phyloP scores from a whole-genome alignment of 495 filamentous ascomycete genomes.

The Gamarada debralockiae region DNA sequence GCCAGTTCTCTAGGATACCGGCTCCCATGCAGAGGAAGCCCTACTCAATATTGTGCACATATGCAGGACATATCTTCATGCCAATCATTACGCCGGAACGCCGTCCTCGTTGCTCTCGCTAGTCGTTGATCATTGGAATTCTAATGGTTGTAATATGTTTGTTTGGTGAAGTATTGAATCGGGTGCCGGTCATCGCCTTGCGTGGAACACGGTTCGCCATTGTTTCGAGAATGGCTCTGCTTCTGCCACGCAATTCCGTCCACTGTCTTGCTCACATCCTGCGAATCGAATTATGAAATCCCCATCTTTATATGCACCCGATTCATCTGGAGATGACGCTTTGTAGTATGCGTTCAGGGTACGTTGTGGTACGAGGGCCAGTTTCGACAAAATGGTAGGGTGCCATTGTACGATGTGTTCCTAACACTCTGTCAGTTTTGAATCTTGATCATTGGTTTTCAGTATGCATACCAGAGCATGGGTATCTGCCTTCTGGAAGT shows the following conservation, averaged over 20 bases:
- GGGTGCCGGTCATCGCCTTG: slow-evolving; percentile 1
- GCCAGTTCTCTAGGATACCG: slow-evolving; percentile 19
- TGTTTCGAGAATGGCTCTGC: slow-evolving; percentile 40
- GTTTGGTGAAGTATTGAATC: background rate
- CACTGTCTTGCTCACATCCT: slow-evolving; percentile 56
- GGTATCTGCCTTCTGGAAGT: slow-evolving; percentile 89
- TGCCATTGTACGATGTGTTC: slow-evolving; percentile 97
- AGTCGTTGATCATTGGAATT: slow-evolving; percentile 22
- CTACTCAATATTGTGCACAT: slow-evolving; percentile 11
- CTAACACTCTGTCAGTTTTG: slow-evolving; percentile 33
- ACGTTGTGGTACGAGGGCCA: slow-evolving; percentile 81
- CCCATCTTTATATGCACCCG: slow-evolving; percentile 69
- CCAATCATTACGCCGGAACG: slow-evolving; percentile 17
- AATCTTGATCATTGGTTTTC: slow-evolving; percentile 1
- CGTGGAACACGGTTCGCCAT: slow-evolving; percentile 39
- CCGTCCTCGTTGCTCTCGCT: slow-evolving; percentile 12
- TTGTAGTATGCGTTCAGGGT: slow-evolving; percentile 70
- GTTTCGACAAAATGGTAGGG: slow-evolving; percentile 87
- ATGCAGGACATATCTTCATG: slow-evolving; percentile 14
- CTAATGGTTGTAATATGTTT: background rate
- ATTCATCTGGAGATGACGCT: slow-evolving; percentile 31
- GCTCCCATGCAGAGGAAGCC: slow-evolving; percentile 18
- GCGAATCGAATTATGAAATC: slow-evolving; percentile 78
- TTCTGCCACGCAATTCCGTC: slow-evolving; percentile 67
- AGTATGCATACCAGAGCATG: slow-evolving; percentile 75